A percentile compares a stretch with the other conserved stretches of the same genome.
phyloP scores from a whole-genome alignment of 2,329 filamentous ascomycete genomes.

The Fusarium succisae region DNA sequence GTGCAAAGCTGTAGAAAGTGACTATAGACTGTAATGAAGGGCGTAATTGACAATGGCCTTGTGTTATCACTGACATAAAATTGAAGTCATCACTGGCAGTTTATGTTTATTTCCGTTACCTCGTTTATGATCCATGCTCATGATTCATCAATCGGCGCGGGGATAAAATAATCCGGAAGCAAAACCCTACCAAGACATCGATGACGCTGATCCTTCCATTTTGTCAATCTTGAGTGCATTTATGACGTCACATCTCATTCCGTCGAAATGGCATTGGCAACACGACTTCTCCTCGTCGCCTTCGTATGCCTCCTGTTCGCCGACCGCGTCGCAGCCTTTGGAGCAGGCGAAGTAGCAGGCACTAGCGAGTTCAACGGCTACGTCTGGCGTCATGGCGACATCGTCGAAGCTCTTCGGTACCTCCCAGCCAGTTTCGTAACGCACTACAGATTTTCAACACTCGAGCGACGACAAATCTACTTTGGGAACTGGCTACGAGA shows the following conservation, averaged over 20 bases:
- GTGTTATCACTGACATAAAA: fast-evolving
- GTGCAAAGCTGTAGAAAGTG: not conserved
- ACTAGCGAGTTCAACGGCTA: slow-evolving; percentile 53
- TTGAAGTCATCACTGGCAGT: not conserved
- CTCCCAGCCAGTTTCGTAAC: slow-evolving; percentile 51
- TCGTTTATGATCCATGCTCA: not conserved
- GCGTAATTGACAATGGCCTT: not conserved
- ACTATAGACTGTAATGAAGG: not conserved
- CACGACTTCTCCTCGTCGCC: slow-evolving; percentile 25
- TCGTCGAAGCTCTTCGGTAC: slow-evolving; percentile 50
- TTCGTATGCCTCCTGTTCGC: slow-evolving; percentile 43
- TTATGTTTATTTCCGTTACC: not conserved
- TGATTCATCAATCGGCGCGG: not conserved
- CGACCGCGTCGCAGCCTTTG: slow-evolving; percentile 48
- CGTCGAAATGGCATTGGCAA: slow-evolving; percentile 28
- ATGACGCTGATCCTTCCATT: not conserved
- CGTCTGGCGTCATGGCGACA: slow-evolving; percentile 54
- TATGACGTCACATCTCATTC: slow-evolving; percentile 21
- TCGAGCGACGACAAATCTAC: slow-evolving; percentile 53
- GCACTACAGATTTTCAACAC: slow-evolving; percentile 50
- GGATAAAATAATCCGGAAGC: not conserved
- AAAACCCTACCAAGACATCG: not conserved
- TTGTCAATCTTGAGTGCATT: not conserved
- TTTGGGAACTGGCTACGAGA: slow-evolving; percentile 65
- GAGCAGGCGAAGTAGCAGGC: slow-evolving; percentile 50